A percentile compares a stretch with the other conserved stretches of the same genome.
Conservation (phyloP, 116 monocot genomes). For the Thalassia testudinum region DNA sequence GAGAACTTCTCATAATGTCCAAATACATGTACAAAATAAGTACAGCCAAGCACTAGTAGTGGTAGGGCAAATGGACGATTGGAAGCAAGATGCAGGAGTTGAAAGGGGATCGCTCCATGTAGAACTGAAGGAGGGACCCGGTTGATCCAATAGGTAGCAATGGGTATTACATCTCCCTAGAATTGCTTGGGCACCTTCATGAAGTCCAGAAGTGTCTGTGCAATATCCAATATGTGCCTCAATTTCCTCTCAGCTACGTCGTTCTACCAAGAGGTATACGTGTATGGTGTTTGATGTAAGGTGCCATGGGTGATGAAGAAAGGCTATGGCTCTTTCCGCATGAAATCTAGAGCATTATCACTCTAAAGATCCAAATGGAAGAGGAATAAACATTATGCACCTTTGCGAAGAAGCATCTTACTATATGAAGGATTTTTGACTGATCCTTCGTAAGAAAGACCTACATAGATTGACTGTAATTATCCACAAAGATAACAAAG, state of each 20-base stretch:
- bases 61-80: not conserved
- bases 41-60: not conserved
- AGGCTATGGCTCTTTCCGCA: too few relatives aligned
- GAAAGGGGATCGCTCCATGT: not conserved
- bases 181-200: not conserved
- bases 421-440: too few relatives aligned
- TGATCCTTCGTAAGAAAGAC: too few relatives aligned
- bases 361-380: too few relatives aligned
- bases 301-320: not conserved
- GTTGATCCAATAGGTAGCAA: not conserved
- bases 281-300: not conserved
- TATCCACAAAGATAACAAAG: too few relatives aligned
- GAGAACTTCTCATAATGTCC: not conserved
- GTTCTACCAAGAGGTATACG: conserved; percentile 1
- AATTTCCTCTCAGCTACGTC: conserved; percentile 1
- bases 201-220: not conserved
- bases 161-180: not conserved
- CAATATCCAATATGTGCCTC: not conserved
- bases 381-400: too few relatives aligned
- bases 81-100: not conserved
- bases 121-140: not conserved
- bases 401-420: too few relatives aligned
- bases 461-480: too few relatives aligned
- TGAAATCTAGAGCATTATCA: not conserved
- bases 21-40: not conserved